Evolutionary conservation across 345 rosid genomes (phyloP).

Genomic region (Pugionium dolabratum): DNA sequence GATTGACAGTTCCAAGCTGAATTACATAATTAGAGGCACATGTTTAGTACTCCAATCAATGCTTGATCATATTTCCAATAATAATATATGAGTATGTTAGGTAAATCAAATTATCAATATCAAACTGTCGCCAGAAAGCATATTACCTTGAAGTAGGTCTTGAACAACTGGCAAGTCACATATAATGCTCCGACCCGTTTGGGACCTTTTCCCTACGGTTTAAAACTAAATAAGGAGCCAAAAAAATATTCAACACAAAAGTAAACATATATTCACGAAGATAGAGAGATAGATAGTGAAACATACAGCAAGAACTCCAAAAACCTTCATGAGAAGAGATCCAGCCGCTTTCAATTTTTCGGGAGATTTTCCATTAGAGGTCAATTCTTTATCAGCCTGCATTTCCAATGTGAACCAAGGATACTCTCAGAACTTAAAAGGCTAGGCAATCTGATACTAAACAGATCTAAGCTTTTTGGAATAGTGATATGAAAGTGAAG

Average conservation of each 20-base stretch:
- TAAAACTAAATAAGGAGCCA: constrained; percentile 7
- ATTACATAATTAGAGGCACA: constrained; percentile 18
- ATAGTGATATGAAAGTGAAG: not conserved
- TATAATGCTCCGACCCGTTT: constrained; percentile 94
- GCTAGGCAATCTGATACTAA: not conserved
- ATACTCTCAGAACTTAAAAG: not conserved
- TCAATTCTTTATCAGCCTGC: constrained; percentile 87
- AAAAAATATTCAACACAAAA: constrained; percentile 22
- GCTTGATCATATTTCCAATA: not conserved
- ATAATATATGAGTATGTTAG: not conserved
- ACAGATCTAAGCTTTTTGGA: not conserved
- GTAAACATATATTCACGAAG: constrained; percentile 16
- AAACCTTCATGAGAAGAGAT: constrained; percentile 92
- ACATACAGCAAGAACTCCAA: constrained; percentile 95
- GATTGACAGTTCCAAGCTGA: constrained; percentile 99
- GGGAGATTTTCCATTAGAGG: constrained; percentile 77
- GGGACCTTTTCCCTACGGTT: constrained; percentile 83
- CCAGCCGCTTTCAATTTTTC: constrained; percentile 97
- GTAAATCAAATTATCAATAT: constrained; percentile 13
- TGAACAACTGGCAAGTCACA: constrained; percentile 94
- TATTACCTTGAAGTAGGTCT: constrained; percentile 86
- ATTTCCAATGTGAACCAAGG: constrained; percentile 25
- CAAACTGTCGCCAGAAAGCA: constrained; percentile 5
- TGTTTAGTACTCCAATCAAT: constrained; percentile 19
- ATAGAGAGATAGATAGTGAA: constrained; percentile 13